Percentiles rank a stretch among this genome's conserved stretches.
Evolutionary conservation across 495 filamentous ascomycete species (phyloP).

Genomic region (Neurospora sp.): DNA sequence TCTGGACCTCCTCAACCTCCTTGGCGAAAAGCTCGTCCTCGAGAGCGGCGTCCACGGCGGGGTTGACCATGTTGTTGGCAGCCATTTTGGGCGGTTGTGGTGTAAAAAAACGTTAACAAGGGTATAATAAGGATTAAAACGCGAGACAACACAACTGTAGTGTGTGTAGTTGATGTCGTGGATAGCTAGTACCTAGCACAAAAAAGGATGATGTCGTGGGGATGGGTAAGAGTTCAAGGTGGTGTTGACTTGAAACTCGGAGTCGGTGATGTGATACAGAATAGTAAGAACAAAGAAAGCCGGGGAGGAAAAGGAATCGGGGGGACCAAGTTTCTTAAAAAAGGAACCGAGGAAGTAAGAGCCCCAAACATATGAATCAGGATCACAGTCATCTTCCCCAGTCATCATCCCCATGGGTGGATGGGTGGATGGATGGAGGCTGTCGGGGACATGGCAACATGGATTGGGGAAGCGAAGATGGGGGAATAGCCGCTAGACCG

Average conservation of each 20-base stretch:
- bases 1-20: slow-evolving; percentile 78
- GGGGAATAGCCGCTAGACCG: slow-evolving; percentile 2
- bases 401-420: background rate
- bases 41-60: slow-evolving; percentile 47
- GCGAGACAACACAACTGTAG: background rate
- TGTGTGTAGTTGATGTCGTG: background rate
- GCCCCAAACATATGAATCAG: background rate
- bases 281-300: background rate
- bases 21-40: slow-evolving; percentile 72
- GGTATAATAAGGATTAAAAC: background rate
- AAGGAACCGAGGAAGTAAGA: background rate
- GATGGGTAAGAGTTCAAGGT: background rate
- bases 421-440: background rate
- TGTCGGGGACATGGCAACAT: background rate
- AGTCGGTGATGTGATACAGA: background rate
- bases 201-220: background rate
- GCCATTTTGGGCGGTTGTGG: slow-evolving; percentile 35
- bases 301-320: background rate
- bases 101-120: background rate
- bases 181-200: background rate
- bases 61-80: slow-evolving; percentile 43
- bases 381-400: background rate
- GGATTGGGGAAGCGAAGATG: background rate
- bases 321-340: background rate
- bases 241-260: background rate